A percentile compares a stretch with the other conserved stretches of the same genome.
phyloP scores from a whole-genome alignment of 805 yeast species.

The Zygotorulaspora danielsina region DNA sequence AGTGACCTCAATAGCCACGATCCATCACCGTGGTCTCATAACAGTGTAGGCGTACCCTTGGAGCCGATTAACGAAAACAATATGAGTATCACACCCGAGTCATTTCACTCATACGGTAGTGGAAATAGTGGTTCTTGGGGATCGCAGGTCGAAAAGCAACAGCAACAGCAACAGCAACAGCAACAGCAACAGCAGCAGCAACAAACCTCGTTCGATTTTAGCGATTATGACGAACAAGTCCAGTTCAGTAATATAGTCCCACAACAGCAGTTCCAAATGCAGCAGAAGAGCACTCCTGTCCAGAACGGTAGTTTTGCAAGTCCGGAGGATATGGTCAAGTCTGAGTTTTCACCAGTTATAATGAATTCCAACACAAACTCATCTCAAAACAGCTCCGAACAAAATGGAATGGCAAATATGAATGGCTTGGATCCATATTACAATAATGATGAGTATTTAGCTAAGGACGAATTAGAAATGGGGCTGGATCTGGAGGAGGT shows the following conservation, averaged over 20 bases:
- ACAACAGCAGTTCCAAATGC: conserved; percentile 5
- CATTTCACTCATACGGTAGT: conserved; percentile 15
- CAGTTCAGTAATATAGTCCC: conserved; percentile 2
- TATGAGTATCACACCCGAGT: conserved; percentile 18
- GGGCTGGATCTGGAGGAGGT: conserved; percentile 9
- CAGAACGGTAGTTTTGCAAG: conserved; percentile 1
- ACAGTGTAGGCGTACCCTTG: background rate
- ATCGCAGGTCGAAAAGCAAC: background rate
- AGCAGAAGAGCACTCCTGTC: background rate
- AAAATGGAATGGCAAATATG: conserved; percentile 3
- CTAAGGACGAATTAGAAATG: conserved; percentile 12
- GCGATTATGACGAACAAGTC: conserved; percentile 11
- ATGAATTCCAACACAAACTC: conserved; percentile 2
- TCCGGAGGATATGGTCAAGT: conserved; percentile 3
- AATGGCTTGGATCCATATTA: background rate
- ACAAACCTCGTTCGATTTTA: conserved; percentile 13
- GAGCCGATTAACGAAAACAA: conserved; percentile 2
- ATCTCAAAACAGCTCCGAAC: background rate
- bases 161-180: conserved; percentile 7
- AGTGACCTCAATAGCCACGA: conserved; percentile 3
- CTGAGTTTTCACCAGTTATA: conserved; percentile 6
- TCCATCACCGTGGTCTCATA: conserved; percentile 6
- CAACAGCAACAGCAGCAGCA: conserved; percentile 7
- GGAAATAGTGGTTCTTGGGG: background rate
- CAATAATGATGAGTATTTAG: conserved; percentile 10